These are phyloP conservation scores for Mycena kentingensis DNA, from an alignment of 768 basidiomycete species.

Conservation along the genomic window DNA sequence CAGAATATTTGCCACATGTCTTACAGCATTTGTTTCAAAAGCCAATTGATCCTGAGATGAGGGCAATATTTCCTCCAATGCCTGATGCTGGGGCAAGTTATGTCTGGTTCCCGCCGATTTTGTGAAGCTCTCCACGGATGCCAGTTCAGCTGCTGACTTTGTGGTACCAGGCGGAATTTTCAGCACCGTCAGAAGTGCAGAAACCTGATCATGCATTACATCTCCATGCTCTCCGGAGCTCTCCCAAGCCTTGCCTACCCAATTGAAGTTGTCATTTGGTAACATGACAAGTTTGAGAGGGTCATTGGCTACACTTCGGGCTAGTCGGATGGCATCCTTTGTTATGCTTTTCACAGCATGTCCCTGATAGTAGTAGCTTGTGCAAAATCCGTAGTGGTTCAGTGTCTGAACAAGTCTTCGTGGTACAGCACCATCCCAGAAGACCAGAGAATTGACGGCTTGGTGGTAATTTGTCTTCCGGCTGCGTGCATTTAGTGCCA, in stretches of 20 bases:
- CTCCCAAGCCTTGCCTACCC: constrained; percentile 18
- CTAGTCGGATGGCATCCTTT: constrained; percentile 2
- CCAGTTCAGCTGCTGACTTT: background rate
- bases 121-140: background rate
- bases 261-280: constrained; percentile 28
- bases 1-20: constrained; percentile 3
- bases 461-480: constrained; percentile 18
- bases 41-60: background rate
- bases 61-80: constrained; percentile 1
- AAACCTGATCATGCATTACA: constrained; percentile 25
- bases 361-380: constrained; percentile 14
- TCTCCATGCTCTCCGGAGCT: constrained; percentile 12
- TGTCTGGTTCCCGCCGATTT: background rate
- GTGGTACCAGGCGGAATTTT: background rate
- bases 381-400: constrained; percentile 19
- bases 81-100: background rate
- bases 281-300: constrained; percentile 20
- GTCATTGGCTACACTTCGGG: constrained; percentile 20
- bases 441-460: constrained; percentile 11
- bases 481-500: constrained; percentile 21
- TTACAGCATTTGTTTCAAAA: background rate
- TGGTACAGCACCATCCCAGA: constrained; percentile 21
- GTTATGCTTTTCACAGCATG: constrained; percentile 10
- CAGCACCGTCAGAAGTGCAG: constrained; percentile 22
- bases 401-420: constrained; percentile 18